Base-by-base conservation (phyloP, 2,329 filamentous ascomycete species). In the Geosmithia morbida region DNA sequence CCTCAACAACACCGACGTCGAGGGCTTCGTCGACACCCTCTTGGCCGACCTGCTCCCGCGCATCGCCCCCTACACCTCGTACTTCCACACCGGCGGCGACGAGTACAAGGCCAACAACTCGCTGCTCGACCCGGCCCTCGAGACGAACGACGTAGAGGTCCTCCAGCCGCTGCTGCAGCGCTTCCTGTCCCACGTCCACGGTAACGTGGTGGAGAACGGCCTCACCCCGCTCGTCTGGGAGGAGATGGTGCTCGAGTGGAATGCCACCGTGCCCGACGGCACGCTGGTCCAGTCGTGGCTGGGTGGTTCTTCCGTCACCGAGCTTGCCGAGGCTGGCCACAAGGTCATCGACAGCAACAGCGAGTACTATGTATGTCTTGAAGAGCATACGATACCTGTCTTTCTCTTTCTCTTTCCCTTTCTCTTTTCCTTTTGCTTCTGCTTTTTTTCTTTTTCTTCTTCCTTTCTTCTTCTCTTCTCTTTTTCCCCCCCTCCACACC, bases 1-100 rank as follows among this genome's bases (percentile, higher is more conserved):
- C 60, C 74, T 95, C 48, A 90, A 92, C 64, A 80, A 79, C 47
- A 66, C 78, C 1, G 72, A 66, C 1, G 86, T 92, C 2, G 74
- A 82, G 55, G 65, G 72, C 1, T 94, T 94, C 61, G 62, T 94
- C 11, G 75, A 83, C 48, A 81, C 64, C 39, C 64, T 94, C 14
- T 83, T 87, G 55, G 71, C 72, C n/a, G 88, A 94, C 58, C 59
- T 94, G 20, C 67, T 94, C 47, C 87, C 87, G 14, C 74, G 86
- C 26, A 62, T 88, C 11, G 66, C 69, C 8, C 79, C 81, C 0
- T 87, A 86, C 61, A 72, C 82, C 2, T 67, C 77, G 7, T 78
- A 90, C 65, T 94, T 90, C 69, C 87, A 94, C 65, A 85, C 85
- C 1, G 88, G 88, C 43, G 88, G 88, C 48, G 88, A 94, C 57